A percentile compares a stretch with the other conserved stretches of the same genome.
Evolutionary conservation across 257 asterid genomes (phyloP).

Genomic region (Penstemon barbatus): DNA sequence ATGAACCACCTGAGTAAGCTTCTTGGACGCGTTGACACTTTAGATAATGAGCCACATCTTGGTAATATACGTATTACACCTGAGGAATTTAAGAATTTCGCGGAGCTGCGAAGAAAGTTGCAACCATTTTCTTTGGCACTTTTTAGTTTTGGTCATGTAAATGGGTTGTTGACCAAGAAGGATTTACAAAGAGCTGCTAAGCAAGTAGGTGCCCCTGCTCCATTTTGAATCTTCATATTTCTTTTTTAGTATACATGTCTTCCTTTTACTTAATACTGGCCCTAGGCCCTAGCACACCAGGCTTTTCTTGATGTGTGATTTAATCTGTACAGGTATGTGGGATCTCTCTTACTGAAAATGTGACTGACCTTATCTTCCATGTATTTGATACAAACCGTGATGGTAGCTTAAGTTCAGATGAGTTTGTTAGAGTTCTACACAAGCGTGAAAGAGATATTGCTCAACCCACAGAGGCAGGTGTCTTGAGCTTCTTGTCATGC

Average conservation of each 20-base stretch:
- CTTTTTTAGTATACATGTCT: neutral
- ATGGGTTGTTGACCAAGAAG: conserved; percentile 64
- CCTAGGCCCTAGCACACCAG: neutral
- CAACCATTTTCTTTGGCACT: conserved; percentile 82
- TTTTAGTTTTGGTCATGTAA: conserved; percentile 71
- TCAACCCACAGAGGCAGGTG: conserved; percentile 75
- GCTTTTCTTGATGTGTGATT: conserved; percentile 20
- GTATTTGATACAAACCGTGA: conserved; percentile 69
- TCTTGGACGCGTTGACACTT: conserved; percentile 65
- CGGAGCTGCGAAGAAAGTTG: conserved; percentile 67
- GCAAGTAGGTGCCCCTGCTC: conserved; percentile 48
- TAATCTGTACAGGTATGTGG: conserved; percentile 65
- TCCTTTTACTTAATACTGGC: conserved; percentile 8
- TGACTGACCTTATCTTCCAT: conserved; percentile 68
- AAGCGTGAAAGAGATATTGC: conserved; percentile 76
- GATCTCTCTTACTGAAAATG: conserved; percentile 55
- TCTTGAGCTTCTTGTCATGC: conserved; percentile 65
- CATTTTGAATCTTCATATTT: conserved; percentile 11
- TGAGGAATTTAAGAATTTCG: conserved; percentile 73
- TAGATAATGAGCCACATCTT: conserved; percentile 54
- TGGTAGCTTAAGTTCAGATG: conserved; percentile 66
- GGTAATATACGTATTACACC: conserved; percentile 50
- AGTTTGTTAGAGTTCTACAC: conserved; percentile 72
- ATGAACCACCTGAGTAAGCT: conserved; percentile 64
- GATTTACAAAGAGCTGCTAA: conserved; percentile 87